Conservation (phyloP, 768 basidiomycete genomes). For the Lactifluus hygrophoroides region DNA sequence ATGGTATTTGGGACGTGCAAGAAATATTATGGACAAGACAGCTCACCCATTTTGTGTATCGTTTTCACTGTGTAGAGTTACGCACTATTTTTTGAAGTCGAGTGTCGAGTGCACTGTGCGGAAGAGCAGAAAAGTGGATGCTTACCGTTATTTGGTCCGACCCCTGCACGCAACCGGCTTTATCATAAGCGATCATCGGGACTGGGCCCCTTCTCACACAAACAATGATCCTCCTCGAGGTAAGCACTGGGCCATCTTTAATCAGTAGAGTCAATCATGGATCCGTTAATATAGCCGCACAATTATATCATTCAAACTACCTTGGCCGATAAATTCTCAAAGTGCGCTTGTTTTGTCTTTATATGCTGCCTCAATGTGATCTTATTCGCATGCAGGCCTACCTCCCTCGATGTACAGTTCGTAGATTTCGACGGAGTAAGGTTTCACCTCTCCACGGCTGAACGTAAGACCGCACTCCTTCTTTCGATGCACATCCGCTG, state of each 20-base stretch:
- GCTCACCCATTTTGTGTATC: slow-evolving; percentile 27
- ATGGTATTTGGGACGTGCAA: neutral
- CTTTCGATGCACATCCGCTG: slow-evolving; percentile 97
- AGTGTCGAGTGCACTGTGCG: slow-evolving; percentile 1
- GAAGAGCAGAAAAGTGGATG: slow-evolving; percentile 17
- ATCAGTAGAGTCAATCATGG: neutral
- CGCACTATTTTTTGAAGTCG: slow-evolving; percentile 4
- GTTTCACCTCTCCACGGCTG: slow-evolving; percentile 85
- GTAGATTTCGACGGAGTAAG: slow-evolving; percentile 97
- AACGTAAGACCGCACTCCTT: slow-evolving; percentile 70
- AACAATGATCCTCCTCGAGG: slow-evolving; percentile 81
- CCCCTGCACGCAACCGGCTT: neutral
- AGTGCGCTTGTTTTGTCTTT: slow-evolving; percentile 42
- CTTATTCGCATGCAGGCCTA: slow-evolving; percentile 48
- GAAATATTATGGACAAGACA: neutral
- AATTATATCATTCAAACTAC: slow-evolving; percentile 92
- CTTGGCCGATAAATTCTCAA: slow-evolving; percentile 74
- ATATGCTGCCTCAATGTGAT: slow-evolving; percentile 9
- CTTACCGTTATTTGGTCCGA: slow-evolving; percentile 22
- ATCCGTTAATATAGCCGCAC: slow-evolving; percentile 52
- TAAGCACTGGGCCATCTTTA: slow-evolving; percentile 26
- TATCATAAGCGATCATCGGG: neutral
- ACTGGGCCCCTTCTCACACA: neutral
- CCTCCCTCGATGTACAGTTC: slow-evolving; percentile 88
- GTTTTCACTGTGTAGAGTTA: neutral